Evolutionary conservation across 768 basidiomycete genomes (phyloP).

Genomic region (Suillus weaverae): DNA sequence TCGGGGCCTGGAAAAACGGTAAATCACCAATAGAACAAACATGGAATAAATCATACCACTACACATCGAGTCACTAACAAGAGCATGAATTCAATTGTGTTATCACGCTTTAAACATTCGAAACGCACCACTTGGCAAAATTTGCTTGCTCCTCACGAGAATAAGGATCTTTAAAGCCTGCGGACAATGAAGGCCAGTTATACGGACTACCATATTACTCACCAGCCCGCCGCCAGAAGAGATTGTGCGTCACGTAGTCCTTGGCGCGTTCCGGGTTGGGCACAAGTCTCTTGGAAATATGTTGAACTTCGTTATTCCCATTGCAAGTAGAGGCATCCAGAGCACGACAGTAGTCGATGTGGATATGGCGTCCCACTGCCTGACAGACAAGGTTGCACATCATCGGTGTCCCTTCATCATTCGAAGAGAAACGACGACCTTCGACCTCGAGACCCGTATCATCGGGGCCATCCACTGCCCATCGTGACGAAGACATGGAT

Average conservation of each 20-base stretch:
- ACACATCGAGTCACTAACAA: conserved; percentile 50
- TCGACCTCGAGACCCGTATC: conserved; percentile 50
- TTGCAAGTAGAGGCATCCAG: conserved; percentile 37
- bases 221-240: conserved; percentile 62
- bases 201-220: conserved; percentile 1
- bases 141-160: conserved; percentile 52
- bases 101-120: background rate
- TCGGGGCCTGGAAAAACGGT: conserved; percentile 43
- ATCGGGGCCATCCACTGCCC: conserved; percentile 56
- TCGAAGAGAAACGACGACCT: conserved; percentile 52
- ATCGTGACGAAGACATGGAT: conserved; percentile 58
- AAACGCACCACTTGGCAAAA: conserved; percentile 32
- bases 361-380: conserved; percentile 55
- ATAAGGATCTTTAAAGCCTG: conserved; percentile 66
- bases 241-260: conserved; percentile 52
- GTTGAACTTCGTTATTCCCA: conserved; percentile 44
- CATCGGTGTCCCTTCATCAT: conserved; percentile 64
- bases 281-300: conserved; percentile 41
- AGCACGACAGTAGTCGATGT: conserved; percentile 57
- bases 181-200: background rate
- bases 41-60: conserved; percentile 32
- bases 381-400: conserved; percentile 59
- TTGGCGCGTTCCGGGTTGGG: conserved; percentile 50
- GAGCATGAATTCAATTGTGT: background rate
- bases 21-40: background rate